These are phyloP conservation scores for Penicillium pulvis DNA, from an alignment of 495 filamentous ascomycete genomes.

Conservation along the genomic window DNA sequence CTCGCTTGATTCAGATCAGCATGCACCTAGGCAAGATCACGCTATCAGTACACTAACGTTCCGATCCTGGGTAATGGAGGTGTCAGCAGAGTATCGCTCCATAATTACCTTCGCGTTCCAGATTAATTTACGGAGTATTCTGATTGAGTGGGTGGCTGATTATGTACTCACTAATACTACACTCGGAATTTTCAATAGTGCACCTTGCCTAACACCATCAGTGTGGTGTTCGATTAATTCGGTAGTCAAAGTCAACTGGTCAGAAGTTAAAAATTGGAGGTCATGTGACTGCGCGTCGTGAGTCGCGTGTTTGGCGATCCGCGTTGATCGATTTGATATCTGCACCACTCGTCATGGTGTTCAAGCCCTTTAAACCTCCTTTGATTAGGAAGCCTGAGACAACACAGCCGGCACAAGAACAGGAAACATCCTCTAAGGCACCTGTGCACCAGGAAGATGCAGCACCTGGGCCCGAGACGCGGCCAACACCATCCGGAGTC, in stretches of 20 bases:
- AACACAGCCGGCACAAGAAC: constrained; percentile 8
- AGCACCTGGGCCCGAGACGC: constrained; percentile 10
- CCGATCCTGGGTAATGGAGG: too few relatives aligned
- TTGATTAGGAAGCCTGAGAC: constrained; percentile 38
- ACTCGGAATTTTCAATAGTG: too few relatives aligned
- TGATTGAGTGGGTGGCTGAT: too few relatives aligned
- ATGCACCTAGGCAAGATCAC: too few relatives aligned
- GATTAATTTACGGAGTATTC: too few relatives aligned
- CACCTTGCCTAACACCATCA: too few relatives aligned
- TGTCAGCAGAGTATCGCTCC: too few relatives aligned
- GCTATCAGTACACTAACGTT: too few relatives aligned
- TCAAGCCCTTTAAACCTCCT: constrained; percentile 50
- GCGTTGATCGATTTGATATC: neutral
- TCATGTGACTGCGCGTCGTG: constrained; percentile 5
- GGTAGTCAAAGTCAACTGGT: neutral
- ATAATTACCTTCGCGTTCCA: too few relatives aligned
- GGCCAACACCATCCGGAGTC: constrained; percentile 9
- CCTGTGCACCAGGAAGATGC: constrained; percentile 28
- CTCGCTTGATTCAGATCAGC: too few relatives aligned
- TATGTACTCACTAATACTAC: too few relatives aligned
- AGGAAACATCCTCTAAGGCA: constrained; percentile 28
- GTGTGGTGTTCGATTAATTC: too few relatives aligned
- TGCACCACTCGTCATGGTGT: constrained; percentile 39
- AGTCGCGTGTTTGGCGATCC: constrained; percentile 6
- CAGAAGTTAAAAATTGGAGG: neutral